Evolutionary conservation across 495 filamentous ascomycete genomes (phyloP).

Genomic region (Penicillium malachiteum): DNA sequence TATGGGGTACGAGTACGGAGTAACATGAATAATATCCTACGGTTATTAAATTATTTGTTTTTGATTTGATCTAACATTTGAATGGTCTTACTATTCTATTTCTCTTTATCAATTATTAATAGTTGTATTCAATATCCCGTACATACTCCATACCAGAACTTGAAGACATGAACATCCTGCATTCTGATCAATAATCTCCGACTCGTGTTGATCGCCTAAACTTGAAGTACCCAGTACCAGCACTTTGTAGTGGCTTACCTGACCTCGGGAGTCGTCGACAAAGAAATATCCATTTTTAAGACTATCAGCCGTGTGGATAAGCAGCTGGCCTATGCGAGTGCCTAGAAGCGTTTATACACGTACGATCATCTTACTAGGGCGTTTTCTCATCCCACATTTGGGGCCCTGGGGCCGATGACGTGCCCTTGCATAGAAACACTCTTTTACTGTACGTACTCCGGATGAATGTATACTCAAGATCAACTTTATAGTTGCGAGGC

Average conservation of each 20-base stretch:
- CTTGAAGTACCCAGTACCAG: too few species aligned
- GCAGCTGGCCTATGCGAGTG: constrained; percentile 1
- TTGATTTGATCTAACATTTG: background rate
- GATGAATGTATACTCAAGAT: constrained; percentile 18
- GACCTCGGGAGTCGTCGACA: constrained; percentile 2
- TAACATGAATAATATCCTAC: too few species aligned
- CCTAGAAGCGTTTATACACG: background rate
- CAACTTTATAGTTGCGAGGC: constrained; percentile 16
- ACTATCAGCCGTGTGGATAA: background rate
- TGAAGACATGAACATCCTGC: too few species aligned
- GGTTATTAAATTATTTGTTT: too few species aligned
- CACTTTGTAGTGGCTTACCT: background rate
- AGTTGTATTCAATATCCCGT: background rate
- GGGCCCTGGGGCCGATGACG: constrained; percentile 15
- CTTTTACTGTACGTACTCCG: background rate
- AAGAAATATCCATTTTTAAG: background rate
- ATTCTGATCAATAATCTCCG: constrained; percentile 20
- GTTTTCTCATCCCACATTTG: background rate
- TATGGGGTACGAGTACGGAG: too few species aligned
- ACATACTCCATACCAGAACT: background rate
- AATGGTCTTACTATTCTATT: background rate
- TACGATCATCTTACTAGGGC: constrained; percentile 1
- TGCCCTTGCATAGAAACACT: constrained; percentile 14
- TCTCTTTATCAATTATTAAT: background rate
- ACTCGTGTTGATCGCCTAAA: constrained; percentile 6